Evolutionary conservation across 257 asterid species (phyloP).

Genomic region (Plectranthus barbatus): DNA sequence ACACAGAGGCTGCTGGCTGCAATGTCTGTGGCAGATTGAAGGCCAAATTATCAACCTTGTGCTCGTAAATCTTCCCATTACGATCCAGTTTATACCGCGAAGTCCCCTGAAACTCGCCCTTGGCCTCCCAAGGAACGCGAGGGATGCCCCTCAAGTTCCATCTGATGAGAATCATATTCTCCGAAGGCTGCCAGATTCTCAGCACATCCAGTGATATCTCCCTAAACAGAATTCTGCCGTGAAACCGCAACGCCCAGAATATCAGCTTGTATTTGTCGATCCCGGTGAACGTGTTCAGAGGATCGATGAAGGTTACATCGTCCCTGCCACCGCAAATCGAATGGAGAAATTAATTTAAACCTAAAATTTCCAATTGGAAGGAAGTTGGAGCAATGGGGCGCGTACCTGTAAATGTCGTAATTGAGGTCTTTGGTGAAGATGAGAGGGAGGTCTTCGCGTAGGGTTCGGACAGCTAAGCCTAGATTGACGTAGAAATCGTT

Average conservation of each 20-base stretch:
- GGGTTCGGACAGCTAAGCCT: slow-evolving; percentile 82
- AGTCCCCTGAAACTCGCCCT: slow-evolving; percentile 73
- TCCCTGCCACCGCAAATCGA: slow-evolving; percentile 44
- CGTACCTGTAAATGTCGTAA: slow-evolving; percentile 74
- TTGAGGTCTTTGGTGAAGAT: slow-evolving; percentile 75
- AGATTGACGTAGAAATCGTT: slow-evolving; percentile 73
- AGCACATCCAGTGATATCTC: slow-evolving; percentile 68
- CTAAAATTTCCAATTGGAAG: background rate
- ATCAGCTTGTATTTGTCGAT: slow-evolving; percentile 64
- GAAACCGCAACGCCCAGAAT: slow-evolving; percentile 88
- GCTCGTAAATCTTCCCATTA: slow-evolving; percentile 77
- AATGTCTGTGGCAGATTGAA: slow-evolving; percentile 60
- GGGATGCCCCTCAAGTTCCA: slow-evolving; percentile 76
- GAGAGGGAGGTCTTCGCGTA: slow-evolving; percentile 74
- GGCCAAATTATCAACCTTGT: slow-evolving; percentile 76
- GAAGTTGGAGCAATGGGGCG: background rate
- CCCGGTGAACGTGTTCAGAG: slow-evolving; percentile 70
- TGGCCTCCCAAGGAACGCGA: slow-evolving; percentile 79
- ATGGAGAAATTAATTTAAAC: background rate
- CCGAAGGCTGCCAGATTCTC: slow-evolving; percentile 85
- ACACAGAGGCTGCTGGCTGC: slow-evolving; percentile 60
- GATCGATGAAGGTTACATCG: slow-evolving; percentile 73
- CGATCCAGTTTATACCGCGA: slow-evolving; percentile 77
- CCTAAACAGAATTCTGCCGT: slow-evolving; percentile 66
- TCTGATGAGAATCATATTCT: slow-evolving; percentile 59